These are phyloP conservation scores for Planoprotostelium fungivorum DNA, from an alignment of 78 protist species.

Conservation along the genomic window DNA sequence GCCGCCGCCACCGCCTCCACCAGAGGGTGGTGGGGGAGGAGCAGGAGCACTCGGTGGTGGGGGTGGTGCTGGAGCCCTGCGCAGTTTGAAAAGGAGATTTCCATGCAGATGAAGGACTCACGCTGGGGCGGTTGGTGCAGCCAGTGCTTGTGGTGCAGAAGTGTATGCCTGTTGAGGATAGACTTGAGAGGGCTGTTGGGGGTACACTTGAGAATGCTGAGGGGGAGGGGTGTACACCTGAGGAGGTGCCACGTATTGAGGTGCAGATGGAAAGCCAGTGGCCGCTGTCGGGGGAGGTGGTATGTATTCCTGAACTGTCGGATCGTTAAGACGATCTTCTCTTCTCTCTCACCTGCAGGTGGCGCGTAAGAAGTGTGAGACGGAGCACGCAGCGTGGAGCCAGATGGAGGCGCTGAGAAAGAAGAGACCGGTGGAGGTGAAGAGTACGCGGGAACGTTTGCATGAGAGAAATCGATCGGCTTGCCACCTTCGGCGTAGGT, in stretches of 20 bases:
- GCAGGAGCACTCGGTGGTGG: slow-evolving; percentile 39
- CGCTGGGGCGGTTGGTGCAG: too few relatives aligned
- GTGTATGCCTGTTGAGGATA: too few relatives aligned
- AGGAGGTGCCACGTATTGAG: not conserved
- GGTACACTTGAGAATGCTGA: too few relatives aligned
- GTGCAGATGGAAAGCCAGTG: not conserved
- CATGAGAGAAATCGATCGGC: not conserved
- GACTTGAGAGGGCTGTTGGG: too few relatives aligned
- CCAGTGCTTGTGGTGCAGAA: too few relatives aligned
- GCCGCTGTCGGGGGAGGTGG: not conserved
- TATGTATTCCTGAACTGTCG: too few relatives aligned
- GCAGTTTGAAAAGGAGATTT: not conserved
- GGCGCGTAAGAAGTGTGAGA: not conserved
- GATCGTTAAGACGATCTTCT: not conserved
- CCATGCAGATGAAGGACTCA: not conserved
- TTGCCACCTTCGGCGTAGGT: not conserved
- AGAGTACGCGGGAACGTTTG: not conserved
- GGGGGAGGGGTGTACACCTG: not conserved
- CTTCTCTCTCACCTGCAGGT: not conserved
- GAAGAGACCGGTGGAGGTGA: slow-evolving; percentile 13
- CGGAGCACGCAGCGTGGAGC: not conserved
- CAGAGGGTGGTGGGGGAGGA: slow-evolving; percentile 52
- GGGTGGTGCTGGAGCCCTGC: slow-evolving; percentile 52
- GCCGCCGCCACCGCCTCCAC: not conserved
- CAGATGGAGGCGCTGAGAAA: too few relatives aligned